These are phyloP conservation scores for Stramenopiles sp. DNA, from an alignment of 352 stramenopile species.

Conservation along the genomic window DNA sequence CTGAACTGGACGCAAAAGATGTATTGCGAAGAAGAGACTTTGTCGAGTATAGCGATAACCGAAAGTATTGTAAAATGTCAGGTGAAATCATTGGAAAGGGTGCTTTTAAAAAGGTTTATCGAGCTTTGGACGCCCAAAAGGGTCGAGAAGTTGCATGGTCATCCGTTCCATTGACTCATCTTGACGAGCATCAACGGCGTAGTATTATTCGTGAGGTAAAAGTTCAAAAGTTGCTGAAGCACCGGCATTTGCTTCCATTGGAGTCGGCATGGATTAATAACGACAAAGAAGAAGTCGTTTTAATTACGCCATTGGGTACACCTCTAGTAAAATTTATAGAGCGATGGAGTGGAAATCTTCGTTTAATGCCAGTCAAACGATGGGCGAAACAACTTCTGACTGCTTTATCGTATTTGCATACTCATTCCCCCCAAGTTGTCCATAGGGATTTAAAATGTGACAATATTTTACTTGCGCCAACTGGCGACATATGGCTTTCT, in stretches of 20 bases:
- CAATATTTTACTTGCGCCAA: constrained; percentile 89
- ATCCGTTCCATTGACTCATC: constrained; percentile 70
- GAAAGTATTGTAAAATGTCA: too few species aligned
- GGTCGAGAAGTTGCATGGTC: constrained; percentile 97
- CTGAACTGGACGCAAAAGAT: too few species aligned
- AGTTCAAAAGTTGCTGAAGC: constrained; percentile 72
- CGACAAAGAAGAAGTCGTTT: constrained; percentile 87
- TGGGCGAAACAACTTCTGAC: constrained; percentile 63
- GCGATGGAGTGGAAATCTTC: constrained; percentile 26
- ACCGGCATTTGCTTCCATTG: constrained; percentile 98
- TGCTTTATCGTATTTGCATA: constrained; percentile 59
- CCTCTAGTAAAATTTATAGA: constrained; percentile 68
- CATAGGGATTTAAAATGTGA: constrained; percentile 65
- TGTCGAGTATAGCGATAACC: too few species aligned
- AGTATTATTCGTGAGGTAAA: constrained; percentile 88
- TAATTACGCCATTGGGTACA: constrained; percentile 97
- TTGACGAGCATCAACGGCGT: constrained; percentile 59
- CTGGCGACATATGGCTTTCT: constrained; percentile 82
- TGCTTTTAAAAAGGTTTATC: constrained; percentile 11
- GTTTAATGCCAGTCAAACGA: constrained; percentile 13
- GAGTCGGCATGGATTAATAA: constrained; percentile 88
- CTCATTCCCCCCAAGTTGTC: constrained; percentile 36
- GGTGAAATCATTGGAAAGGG: constrained; percentile 8
- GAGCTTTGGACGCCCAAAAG: constrained; percentile 81
- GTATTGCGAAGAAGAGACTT: too few species aligned